A percentile compares a stretch with the other conserved stretches of the same genome.
phyloP scores from a whole-genome alignment of 768 basidiomycete species.

The Kwoniella sp. region DNA sequence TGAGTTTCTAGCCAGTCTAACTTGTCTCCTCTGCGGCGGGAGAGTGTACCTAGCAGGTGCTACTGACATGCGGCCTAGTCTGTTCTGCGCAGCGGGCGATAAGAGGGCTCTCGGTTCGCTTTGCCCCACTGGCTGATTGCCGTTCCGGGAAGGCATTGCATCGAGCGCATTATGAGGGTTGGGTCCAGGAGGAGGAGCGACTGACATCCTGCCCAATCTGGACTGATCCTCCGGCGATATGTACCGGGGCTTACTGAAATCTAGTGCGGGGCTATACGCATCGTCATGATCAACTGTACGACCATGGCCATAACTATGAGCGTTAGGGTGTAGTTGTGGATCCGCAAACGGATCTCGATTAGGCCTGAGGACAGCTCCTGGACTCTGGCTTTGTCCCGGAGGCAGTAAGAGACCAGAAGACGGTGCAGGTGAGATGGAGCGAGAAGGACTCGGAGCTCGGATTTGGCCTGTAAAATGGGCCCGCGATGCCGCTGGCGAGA shows the following conservation, averaged over 20 bases:
- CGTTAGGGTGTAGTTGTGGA: not conserved
- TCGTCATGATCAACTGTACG: not conserved
- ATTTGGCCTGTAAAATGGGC: not conserved
- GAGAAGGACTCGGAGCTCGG: not conserved
- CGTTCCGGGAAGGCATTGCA: no score
- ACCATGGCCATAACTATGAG: not conserved
- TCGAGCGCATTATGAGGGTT: no score
- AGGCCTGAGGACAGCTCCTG: not conserved
- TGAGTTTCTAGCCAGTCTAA: not conserved
- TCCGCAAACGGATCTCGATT: not conserved
- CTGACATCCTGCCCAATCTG: constrained; percentile 48
- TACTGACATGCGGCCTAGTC: not conserved
- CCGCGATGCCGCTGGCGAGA: not conserved
- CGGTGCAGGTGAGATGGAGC: not conserved
- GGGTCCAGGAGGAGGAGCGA: constrained; percentile 26
- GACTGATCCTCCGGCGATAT: constrained; percentile 34
- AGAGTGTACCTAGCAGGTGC: constrained; percentile 13
- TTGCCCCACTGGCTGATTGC: no score
- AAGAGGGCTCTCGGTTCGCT: not conserved
- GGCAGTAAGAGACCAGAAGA: not conserved
- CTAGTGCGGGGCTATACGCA: not conserved
- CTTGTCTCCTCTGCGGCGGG: constrained; percentile 11
- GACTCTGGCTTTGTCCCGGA: not conserved
- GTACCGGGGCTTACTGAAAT: not conserved
- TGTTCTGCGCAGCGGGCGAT: not conserved